Conservation (phyloP, 768 basidiomycete species). For the Pleurotus cornucopiae region DNA sequence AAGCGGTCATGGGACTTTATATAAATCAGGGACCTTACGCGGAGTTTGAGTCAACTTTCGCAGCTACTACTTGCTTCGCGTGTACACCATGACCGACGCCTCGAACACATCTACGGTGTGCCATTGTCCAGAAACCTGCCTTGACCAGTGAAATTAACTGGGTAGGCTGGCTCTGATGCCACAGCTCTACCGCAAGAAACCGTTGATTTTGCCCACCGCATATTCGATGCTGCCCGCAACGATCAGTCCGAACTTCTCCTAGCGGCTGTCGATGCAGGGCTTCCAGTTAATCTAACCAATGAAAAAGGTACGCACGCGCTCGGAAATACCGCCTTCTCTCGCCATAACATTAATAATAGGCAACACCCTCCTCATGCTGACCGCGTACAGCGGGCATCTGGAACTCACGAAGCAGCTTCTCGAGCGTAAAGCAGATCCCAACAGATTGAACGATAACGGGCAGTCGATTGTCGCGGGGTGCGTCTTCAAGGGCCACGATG, state of each 20-base stretch:
- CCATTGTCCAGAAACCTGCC: background rate
- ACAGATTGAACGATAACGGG: constrained; percentile 64
- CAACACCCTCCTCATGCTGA: constrained; percentile 77
- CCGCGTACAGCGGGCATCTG: constrained; percentile 66
- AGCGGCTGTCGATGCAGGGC: constrained; percentile 61
- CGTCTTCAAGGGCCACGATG: constrained; percentile 69
- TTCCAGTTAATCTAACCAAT: constrained; percentile 72
- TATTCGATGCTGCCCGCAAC: constrained; percentile 70
- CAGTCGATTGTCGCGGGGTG: constrained; percentile 77
- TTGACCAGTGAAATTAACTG: background rate
- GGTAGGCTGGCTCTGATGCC: constrained; percentile 1
- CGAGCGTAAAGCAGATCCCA: constrained; percentile 56
- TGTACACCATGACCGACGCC: background rate
- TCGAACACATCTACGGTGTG: background rate
- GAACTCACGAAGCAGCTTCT: constrained; percentile 51
- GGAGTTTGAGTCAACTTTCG: background rate
- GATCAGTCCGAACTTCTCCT: constrained; percentile 51
- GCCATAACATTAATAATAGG: constrained; percentile 32
- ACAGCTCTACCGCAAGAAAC: constrained; percentile 34
- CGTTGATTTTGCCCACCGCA: constrained; percentile 57
- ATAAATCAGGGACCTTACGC: no score
- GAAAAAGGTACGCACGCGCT: constrained; percentile 44
- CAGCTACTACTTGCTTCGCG: background rate
- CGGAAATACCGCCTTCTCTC: background rate
- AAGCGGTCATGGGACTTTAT: no score